Evolutionary conservation across 495 filamentous ascomycete species (phyloP).

Genomic region (Podospora comata): DNA sequence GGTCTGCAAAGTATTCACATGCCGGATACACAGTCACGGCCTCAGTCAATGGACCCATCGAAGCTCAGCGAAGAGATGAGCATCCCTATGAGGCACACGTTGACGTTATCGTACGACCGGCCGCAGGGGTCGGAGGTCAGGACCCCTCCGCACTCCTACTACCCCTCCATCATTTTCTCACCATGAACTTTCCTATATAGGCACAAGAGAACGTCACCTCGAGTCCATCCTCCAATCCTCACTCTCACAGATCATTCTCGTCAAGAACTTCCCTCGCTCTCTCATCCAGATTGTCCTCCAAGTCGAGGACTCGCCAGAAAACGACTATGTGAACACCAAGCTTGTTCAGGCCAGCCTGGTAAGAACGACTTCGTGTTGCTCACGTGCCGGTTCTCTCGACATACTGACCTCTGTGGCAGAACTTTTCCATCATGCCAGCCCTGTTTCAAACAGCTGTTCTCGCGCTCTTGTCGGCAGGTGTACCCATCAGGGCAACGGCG

Average conservation of each 20-base stretch:
- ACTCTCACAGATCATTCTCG: slow-evolving; percentile 64
- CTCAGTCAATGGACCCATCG: slow-evolving; percentile 88
- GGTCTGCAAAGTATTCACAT: slow-evolving; percentile 77
- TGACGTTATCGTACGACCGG: slow-evolving; percentile 86
- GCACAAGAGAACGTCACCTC: slow-evolving; percentile 66
- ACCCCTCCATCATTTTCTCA: slow-evolving; percentile 40
- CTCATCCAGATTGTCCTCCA: slow-evolving; percentile 66
- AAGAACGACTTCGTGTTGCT: slow-evolving; percentile 17
- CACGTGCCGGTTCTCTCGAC: background rate
- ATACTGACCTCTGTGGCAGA: slow-evolving; percentile 45
- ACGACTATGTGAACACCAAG: slow-evolving; percentile 52
- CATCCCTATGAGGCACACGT: slow-evolving; percentile 84
- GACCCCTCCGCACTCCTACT: slow-evolving; percentile 31
- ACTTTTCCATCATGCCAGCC: slow-evolving; percentile 68
- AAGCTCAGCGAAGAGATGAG: slow-evolving; percentile 81
- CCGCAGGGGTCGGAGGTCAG: slow-evolving; percentile 77
- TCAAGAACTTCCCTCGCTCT: slow-evolving; percentile 64
- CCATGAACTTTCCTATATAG: slow-evolving; percentile 47
- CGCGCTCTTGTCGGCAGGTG: slow-evolving; percentile 69
- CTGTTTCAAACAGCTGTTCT: slow-evolving; percentile 70
- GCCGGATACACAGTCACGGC: slow-evolving; percentile 79
- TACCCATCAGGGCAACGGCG: slow-evolving; percentile 69
- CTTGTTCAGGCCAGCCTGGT: slow-evolving; percentile 50
- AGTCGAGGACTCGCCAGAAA: slow-evolving; percentile 55
- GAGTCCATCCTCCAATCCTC: slow-evolving; percentile 67